Evolutionary conservation across 2,329 filamentous ascomycete species (phyloP).

Genomic region (Ophiocordyceps camponoti-saundersi): DNA sequence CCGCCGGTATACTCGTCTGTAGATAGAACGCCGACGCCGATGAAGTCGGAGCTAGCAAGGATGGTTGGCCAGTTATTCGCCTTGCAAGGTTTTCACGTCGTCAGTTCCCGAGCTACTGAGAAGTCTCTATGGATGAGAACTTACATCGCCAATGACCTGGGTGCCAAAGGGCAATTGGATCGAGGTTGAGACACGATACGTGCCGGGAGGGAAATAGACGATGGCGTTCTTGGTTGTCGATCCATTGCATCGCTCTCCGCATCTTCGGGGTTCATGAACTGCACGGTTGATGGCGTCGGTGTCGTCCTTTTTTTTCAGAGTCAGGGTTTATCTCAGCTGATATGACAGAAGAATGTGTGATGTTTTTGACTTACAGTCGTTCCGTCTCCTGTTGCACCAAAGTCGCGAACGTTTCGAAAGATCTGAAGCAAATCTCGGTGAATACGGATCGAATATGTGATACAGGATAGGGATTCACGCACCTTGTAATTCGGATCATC

Average conservation of each 20-base stretch:
- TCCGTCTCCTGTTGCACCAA: constrained; percentile 14
- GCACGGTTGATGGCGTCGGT: constrained; percentile 35
- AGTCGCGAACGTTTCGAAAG: constrained; percentile 22
- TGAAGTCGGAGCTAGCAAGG: constrained; percentile 33
- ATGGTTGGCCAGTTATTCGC: constrained; percentile 13
- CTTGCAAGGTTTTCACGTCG: no score
- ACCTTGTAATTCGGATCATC: no score
- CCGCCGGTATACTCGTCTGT: constrained; percentile 17
- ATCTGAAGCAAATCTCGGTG: no score
- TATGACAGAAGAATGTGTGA: no score
- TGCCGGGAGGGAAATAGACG: constrained; percentile 23
- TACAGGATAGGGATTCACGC: no score
- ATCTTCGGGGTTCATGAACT: constrained; percentile 19
- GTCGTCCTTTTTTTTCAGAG: constrained; percentile 23
- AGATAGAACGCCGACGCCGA: constrained; percentile 37
- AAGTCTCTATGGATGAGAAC: constrained; percentile 24
- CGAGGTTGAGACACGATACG: constrained; percentile 36
- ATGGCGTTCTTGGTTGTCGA: constrained; percentile 11
- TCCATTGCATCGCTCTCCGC: constrained; percentile 11
- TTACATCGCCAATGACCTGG: constrained; percentile 27
- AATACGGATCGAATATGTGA: no score
- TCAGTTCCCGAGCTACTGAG: no score
- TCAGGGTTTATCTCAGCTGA: no score
- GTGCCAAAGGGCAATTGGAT: constrained; percentile 49
- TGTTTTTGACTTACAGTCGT: constrained; percentile 7